Percentiles rank a stretch among this genome's conserved stretches.
These are phyloP conservation scores for Pistacia atlantica DNA, from an alignment of 345 rosid genomes.

Conservation along the genomic window DNA sequence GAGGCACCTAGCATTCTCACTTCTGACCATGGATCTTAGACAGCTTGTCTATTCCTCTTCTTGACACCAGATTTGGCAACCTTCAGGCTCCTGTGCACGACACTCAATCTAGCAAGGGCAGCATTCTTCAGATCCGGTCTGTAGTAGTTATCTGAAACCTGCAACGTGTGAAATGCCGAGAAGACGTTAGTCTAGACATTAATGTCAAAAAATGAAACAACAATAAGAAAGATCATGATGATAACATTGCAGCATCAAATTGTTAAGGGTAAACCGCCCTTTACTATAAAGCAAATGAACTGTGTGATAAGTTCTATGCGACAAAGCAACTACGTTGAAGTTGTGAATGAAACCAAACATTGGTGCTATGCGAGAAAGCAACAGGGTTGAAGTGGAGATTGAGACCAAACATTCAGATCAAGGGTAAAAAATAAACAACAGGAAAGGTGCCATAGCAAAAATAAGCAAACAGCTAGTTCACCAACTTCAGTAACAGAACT, in stretches of 20 bases:
- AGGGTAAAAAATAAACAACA: no score
- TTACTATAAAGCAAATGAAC: not conserved
- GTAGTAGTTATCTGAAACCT: slow-evolving; percentile 87
- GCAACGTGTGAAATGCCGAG: slow-evolving; percentile 7
- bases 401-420: no score
- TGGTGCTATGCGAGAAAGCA: not conserved
- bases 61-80: slow-evolving; percentile 86
- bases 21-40: slow-evolving; percentile 34
- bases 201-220: no score
- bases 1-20: slow-evolving; percentile 21
- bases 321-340: not conserved
- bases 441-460: not conserved
- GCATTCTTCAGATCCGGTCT: slow-evolving; percentile 88
- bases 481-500: not conserved
- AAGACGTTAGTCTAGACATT: not conserved
- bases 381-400: no score
- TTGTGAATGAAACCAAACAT: not conserved
- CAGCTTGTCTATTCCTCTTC: slow-evolving; percentile 86
- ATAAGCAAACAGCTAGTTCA: not conserved
- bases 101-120: slow-evolving; percentile 88
- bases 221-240: no score
- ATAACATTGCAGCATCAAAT: not conserved
- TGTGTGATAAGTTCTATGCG: not conserved
- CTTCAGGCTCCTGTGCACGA: slow-evolving; percentile 75
- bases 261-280: not conserved